Conservation (phyloP, 352 stramenopile species). For the Phytophthora macrochlamydospora region DNA sequence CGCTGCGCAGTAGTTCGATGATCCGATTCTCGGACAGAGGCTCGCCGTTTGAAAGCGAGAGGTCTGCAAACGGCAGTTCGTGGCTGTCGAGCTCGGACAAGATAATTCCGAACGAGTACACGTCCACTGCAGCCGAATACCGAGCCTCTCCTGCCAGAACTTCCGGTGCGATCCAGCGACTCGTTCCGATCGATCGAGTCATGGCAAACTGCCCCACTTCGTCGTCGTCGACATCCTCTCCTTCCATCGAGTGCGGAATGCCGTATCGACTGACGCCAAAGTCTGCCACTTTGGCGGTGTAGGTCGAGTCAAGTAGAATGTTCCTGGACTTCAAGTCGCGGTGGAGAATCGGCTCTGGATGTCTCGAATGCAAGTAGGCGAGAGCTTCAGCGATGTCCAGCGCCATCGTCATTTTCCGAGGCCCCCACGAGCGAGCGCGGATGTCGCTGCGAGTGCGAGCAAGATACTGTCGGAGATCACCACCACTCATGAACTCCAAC, state of each 20-base stretch:
- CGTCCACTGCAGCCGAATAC: conserved; percentile 53
- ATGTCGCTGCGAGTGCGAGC: conserved; percentile 33
- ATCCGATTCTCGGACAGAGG: conserved; percentile 54
- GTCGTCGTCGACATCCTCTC: conserved; percentile 19
- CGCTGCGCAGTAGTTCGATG: conserved; percentile 54
- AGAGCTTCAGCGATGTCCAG: conserved; percentile 66
- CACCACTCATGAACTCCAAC: conserved; percentile 74
- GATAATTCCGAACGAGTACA: conserved; percentile 81
- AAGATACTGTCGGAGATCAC: conserved; percentile 66
- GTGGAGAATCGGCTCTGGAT: conserved; percentile 60
- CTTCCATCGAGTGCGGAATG: conserved; percentile 27
- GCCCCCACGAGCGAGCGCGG: conserved; percentile 43
- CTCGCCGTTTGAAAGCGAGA: conserved; percentile 58
- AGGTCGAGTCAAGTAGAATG: conserved; percentile 59
- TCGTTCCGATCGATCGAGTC: conserved; percentile 38
- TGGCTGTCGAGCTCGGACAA: conserved; percentile 74
- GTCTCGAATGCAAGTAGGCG: conserved; percentile 66
- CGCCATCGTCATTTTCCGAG: conserved; percentile 62
- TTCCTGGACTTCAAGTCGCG: conserved; percentile 77
- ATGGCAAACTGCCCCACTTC: conserved; percentile 24
- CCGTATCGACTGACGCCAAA: conserved; percentile 67
- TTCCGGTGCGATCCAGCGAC: conserved; percentile 70
- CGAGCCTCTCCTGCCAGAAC: conserved; percentile 52
- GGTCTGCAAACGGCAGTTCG: conserved; percentile 67
- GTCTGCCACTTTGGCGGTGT: conserved; percentile 69